Conservation (phyloP, 2,329 filamentous ascomycete species). For the Lojkania enalia region DNA sequence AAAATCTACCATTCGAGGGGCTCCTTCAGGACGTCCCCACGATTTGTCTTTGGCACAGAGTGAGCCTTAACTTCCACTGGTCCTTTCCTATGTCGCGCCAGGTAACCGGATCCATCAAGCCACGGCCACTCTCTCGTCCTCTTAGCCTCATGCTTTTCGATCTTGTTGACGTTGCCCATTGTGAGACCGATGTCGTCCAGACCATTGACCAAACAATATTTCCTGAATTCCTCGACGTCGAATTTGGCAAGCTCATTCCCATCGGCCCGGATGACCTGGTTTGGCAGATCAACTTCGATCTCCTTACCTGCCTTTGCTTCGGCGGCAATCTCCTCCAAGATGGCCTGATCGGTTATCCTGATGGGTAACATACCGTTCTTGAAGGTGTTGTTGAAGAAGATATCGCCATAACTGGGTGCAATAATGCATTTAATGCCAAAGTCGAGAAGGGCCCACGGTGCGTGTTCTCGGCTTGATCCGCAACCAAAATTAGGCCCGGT, state of each 20-base stretch:
- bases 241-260: slow-evolving; percentile 78
- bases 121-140: slow-evolving; percentile 81
- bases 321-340: slow-evolving; percentile 70
- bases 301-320: slow-evolving; percentile 81
- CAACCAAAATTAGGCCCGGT: slow-evolving; percentile 96
- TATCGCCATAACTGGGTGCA: slow-evolving; percentile 84
- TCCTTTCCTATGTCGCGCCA: slow-evolving; percentile 60
- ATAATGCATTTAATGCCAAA: slow-evolving; percentile 96
- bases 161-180: slow-evolving; percentile 89
- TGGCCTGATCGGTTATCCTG: slow-evolving; percentile 66
- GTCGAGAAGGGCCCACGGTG: slow-evolving; percentile 94
- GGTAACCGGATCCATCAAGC: slow-evolving; percentile 85
- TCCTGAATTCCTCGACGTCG: slow-evolving; percentile 89
- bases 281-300: slow-evolving; percentile 85
- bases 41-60: slow-evolving; percentile 84
- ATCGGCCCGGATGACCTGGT: slow-evolving; percentile 75
- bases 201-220: slow-evolving; percentile 91
- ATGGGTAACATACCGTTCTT: slow-evolving; percentile 99
- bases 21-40: slow-evolving; percentile 80
- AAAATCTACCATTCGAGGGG: slow-evolving; percentile 85
- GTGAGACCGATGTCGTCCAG: slow-evolving; percentile 95
- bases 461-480: slow-evolving; percentile 89
- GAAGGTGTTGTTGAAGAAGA: slow-evolving; percentile 99
- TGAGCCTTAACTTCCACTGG: slow-evolving; percentile 66
- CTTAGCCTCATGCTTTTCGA: slow-evolving; percentile 77